Evolutionary conservation across 495 filamentous ascomycete species (phyloP), one percentile per base, ranked within the genome.

Genomic region (Penicillium coprophilum): DNA sequence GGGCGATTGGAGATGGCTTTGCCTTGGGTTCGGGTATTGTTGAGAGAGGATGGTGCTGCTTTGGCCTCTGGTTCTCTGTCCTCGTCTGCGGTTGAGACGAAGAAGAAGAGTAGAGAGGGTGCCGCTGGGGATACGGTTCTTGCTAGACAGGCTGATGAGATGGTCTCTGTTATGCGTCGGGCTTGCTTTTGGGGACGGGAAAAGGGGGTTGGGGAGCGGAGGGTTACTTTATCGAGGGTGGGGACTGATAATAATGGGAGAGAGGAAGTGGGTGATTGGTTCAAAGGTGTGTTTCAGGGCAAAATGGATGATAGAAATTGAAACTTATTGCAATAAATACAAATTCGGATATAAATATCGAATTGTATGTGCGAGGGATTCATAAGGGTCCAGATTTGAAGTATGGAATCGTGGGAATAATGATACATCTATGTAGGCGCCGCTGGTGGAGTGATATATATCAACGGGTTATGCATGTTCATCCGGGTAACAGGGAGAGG

Each of bases 161-260:
- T 77, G 72, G 69, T 72, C 0, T 69, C 68, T 58, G 61, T 63
- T 20, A 70, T 77, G 73, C 69, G 65, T 3, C 55, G 67, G 30
- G 73, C 75, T 4, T 77, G 75, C 54, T 76, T 77, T 49, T 77
- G 65, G 62, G 75, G 71, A 7, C 53, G 61, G 13, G 72, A 76
- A 50, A 75, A 68, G 39, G 68, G 71, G 0, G 61, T 69, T 46
- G 71, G 60, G 2, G 69, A 75, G 49, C 48, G 64, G 23, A 67
- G 66, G 31, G 75, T 74, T 17, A 60, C 60, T 38, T 47, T 67
- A 10, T 57, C 59, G 12, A 47, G 19, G 27, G 39, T 44, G 7
- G 21, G 49, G 46, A 40, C 38, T 3, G 23, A 20, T 13, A 6
- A 27, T 31, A 27, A 36, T 56, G 44, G 46, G 3, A 59, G 46